These are phyloP conservation scores for Isoetes taiwanensis DNA, from an alignment of 75 land plant genomes.

Conservation along the genomic window DNA sequence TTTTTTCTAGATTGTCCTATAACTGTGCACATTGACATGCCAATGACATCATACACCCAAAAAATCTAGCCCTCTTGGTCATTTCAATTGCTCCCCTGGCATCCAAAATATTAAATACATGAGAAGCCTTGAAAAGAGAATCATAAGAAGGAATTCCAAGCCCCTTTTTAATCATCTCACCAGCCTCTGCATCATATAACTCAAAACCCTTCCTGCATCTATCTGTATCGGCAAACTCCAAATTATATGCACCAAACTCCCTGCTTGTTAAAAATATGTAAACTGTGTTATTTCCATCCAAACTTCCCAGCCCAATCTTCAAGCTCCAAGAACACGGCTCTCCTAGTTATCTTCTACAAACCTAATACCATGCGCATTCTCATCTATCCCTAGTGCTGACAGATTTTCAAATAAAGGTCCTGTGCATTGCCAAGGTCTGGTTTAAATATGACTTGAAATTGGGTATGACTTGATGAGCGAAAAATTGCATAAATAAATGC, in stretches of 20 bases:
- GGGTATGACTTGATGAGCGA: too few relatives aligned
- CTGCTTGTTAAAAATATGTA: slow-evolving; percentile 95
- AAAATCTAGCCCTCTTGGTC: slow-evolving; percentile 88
- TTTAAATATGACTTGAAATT: slow-evolving; percentile 93
- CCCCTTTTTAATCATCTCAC: slow-evolving; percentile 39
- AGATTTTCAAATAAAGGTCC: slow-evolving; percentile 75
- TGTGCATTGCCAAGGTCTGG: slow-evolving; percentile 97
- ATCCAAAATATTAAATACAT: slow-evolving; percentile 84
- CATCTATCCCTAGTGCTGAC: slow-evolving; percentile 91
- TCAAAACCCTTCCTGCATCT: slow-evolving; percentile 60
- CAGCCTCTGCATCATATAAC: slow-evolving; percentile 70
- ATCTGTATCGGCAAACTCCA: slow-evolving; percentile 68
- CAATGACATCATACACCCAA: slow-evolving; percentile 94
- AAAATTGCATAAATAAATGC: too few relatives aligned
- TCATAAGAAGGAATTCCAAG: slow-evolving; percentile 98
- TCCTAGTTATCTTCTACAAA: slow-evolving; percentile 99
- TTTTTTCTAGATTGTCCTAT: slow-evolving; percentile 68
- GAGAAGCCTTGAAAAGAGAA: slow-evolving; percentile 85
- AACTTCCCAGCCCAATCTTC: slow-evolving; percentile 96
- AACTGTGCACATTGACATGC: slow-evolving; percentile 93
- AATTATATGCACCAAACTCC: slow-evolving; percentile 88
- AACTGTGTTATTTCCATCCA: slow-evolving; percentile 99
- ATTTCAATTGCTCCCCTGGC: slow-evolving; percentile 92
- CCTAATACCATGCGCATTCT: slow-evolving; percentile 74
- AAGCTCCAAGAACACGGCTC: slow-evolving; percentile 92